Base-by-base conservation (phyloP, 805 yeast species). In the Hanseniaspora pseudoguilliermondii region DNA sequence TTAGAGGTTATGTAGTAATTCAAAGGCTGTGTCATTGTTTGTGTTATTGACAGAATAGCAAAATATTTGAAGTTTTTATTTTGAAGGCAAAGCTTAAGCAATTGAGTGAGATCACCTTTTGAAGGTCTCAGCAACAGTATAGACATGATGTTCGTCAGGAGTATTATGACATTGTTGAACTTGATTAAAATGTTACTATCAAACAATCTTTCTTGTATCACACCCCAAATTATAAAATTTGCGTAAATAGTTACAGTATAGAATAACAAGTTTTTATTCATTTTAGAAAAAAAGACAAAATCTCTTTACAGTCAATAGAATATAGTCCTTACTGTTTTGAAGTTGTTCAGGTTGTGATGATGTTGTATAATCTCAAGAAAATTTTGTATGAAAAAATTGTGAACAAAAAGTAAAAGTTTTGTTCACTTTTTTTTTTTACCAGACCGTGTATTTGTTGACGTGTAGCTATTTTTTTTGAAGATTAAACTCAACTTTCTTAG, bases 161-260 rank as follows among this genome's bases (percentile, higher is more conserved):
- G 83, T 58, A 81, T 77, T 71, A 88, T 90, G 53, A 72, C 73
- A 32, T 73, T 75, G 16, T 68, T 64, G 34, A 77, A 76, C 9
- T 71, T 62, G 1, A 86, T 87, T 69, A 89, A 88, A 13, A 85
- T 78, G 47, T 82, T 82, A 1, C 89, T 80, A 15, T 89, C 77
- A 60, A 93, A 80, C 48, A 91, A 81, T 18, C 48, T 44, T 67
- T 93, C 98, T 65, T 93, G 97, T 13, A 93, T 77, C 39, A 87
- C 77, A 0, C 95, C 89, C 98, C 98, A 93, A 1, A 91, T 76
- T 29, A 93, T 71, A 63, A 93, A 93, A 49, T 96, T 84, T 2
- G 79, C 80, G 64, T 93, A 93, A 39, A 93, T 86, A 0, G 97
- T 97, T 1, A 56, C 57, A 0, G 71, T 66, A 47, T 73, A 70